Conservation (phyloP, 2,329 filamentous ascomycete species). For the Lasiodiplodia theobromae region DNA sequence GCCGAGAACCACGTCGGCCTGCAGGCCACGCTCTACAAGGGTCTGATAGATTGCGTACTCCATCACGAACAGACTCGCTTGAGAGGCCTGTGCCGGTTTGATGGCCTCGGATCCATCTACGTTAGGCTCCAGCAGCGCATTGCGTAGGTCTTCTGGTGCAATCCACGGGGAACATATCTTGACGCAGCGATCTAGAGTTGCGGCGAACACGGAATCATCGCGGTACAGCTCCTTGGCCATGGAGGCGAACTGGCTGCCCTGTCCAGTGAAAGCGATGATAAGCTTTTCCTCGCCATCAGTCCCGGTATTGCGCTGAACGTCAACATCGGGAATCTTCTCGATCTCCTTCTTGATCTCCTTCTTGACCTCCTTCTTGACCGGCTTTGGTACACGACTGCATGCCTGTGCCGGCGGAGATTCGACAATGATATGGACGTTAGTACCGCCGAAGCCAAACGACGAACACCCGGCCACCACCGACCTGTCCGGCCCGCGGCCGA, state of each 20-base stretch:
- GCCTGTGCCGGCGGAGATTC: background rate
- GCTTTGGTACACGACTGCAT: background rate
- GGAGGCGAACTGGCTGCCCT: constrained; percentile 39
- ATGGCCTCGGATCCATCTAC: too few species aligned
- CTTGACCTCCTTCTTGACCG: too few species aligned
- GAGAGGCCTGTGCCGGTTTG: too few species aligned
- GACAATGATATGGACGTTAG: constrained; percentile 41
- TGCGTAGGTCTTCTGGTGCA: too few species aligned
- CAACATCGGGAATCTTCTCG: too few species aligned
- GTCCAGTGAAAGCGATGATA: constrained; percentile 40
- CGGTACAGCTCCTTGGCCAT: constrained; percentile 31
- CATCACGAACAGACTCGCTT: too few species aligned
- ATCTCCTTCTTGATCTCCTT: too few species aligned
- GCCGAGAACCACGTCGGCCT: constrained; percentile 48
- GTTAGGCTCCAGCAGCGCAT: too few species aligned
- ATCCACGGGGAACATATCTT: background rate
- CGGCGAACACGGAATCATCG: constrained; percentile 1
- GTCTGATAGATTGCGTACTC: too few species aligned
- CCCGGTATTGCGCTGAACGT: too few species aligned
- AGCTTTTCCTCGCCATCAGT: background rate
- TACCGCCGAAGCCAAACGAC: constrained; percentile 37
- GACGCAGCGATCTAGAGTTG: background rate
- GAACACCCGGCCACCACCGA: background rate
- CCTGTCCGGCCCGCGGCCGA: too few species aligned
- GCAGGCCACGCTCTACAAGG: constrained; percentile 33